phyloP scores from a whole-genome alignment of 2,329 filamentous ascomycete species.

The Hirsutella minnesotensis region DNA sequence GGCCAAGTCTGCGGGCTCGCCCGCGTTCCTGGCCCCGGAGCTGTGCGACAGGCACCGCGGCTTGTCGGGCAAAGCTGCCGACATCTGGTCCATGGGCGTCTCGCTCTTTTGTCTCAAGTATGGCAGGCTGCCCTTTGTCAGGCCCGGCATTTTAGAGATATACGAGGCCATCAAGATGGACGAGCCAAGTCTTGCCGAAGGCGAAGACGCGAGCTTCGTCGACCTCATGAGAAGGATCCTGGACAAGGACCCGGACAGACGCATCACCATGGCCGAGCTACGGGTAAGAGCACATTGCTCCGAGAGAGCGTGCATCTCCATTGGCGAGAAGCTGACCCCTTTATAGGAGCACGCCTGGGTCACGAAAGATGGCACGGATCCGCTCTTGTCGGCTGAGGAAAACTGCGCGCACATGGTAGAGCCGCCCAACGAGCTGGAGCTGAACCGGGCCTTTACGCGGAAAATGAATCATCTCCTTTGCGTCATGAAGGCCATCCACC shows the following conservation, averaged over 20 bases:
- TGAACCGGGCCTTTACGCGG: constrained; percentile 80
- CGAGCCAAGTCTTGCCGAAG: constrained; percentile 45
- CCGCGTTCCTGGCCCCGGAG: constrained; percentile 88
- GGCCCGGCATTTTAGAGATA: constrained; percentile 67
- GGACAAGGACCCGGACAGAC: constrained; percentile 72
- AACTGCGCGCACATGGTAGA: constrained; percentile 76
- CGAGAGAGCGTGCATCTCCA: too few species aligned
- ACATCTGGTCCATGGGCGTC: constrained; percentile 98
- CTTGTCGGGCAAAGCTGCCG: constrained; percentile 78
- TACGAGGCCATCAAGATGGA: constrained; percentile 80
- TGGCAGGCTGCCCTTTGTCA: constrained; percentile 77
- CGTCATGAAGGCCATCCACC: constrained; percentile 83
- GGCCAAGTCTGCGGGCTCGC: constrained; percentile 85
- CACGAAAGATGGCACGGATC: constrained; percentile 66
- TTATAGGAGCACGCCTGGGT: constrained; percentile 83
- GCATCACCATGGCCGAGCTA: constrained; percentile 73
- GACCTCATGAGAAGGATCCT: constrained; percentile 65
- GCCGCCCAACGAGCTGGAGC: constrained; percentile 77
- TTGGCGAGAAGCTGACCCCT: too few species aligned
- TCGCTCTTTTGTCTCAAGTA: constrained; percentile 89
- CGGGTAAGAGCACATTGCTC: constrained; percentile 48
- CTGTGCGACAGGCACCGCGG: constrained; percentile 80
- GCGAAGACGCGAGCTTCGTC: constrained; percentile 55
- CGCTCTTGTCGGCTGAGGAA: constrained; percentile 67
- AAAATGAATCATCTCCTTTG: constrained; percentile 80